phyloP scores from a whole-genome alignment of 352 stramenopile genomes.

The Globisporangium yorkense region DNA sequence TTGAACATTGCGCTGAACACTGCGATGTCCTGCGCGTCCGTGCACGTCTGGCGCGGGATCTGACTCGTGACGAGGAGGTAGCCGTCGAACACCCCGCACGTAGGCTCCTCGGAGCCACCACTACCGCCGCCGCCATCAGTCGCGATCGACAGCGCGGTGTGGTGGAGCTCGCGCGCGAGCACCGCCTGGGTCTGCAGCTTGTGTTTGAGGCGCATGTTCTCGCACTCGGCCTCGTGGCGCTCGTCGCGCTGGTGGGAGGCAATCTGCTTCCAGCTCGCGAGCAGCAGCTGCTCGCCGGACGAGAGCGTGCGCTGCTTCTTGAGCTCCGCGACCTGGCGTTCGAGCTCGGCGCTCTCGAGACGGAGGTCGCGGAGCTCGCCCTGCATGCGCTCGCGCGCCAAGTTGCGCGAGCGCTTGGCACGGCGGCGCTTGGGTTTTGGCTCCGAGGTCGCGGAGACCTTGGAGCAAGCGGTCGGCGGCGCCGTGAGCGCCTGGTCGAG shows the following conservation, averaged over 20 bases:
- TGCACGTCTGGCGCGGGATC: background rate
- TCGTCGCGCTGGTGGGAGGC: background rate
- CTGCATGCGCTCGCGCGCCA: slow-evolving; percentile 16
- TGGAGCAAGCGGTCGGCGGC: background rate
- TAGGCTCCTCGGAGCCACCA: background rate
- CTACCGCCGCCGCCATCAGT: background rate
- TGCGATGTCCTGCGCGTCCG: slow-evolving; percentile 7
- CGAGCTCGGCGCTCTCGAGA: slow-evolving; percentile 6
- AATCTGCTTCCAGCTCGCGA: slow-evolving; percentile 1
- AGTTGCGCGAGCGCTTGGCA: slow-evolving; percentile 7
- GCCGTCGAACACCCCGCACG: background rate
- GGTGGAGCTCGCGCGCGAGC: background rate
- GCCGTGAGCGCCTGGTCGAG: background rate
- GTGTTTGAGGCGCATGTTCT: slow-evolving; percentile 5
- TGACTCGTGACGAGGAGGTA: background rate
- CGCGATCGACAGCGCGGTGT: background rate
- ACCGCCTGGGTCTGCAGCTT: background rate
- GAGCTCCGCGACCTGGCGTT: slow-evolving; percentile 6
- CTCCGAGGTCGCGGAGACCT: background rate
- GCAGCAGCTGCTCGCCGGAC: background rate
- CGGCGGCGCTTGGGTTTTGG: background rate
- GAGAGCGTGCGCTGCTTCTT: background rate
- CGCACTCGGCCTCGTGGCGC: background rate
- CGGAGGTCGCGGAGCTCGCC: slow-evolving; percentile 17
- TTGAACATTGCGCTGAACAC: background rate